Percentiles rank a stretch among this genome's conserved stretches.
phyloP scores from a whole-genome alignment of 345 rosid species.

The Isatis tinctoria region DNA sequence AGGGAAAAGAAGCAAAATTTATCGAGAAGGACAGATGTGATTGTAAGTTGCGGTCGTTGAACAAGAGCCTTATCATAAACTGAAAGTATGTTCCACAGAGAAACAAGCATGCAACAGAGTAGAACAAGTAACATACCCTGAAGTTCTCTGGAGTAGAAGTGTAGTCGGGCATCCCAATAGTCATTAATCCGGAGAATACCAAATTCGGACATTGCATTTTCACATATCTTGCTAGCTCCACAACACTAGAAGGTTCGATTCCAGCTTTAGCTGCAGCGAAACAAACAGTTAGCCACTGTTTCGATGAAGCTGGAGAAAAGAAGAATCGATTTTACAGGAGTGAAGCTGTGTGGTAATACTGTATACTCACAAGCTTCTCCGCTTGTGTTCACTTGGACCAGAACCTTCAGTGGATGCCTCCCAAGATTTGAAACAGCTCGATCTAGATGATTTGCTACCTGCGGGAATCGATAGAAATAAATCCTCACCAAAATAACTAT shows the following conservation, averaged over 20 bases:
- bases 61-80: background rate
- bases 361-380: slow-evolving; percentile 80
- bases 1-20: background rate
- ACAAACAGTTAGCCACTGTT: slow-evolving; percentile 11
- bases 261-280: slow-evolving; percentile 81
- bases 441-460: slow-evolving; percentile 80
- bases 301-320: background rate
- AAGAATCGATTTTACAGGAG: background rate
- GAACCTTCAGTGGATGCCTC: slow-evolving; percentile 76
- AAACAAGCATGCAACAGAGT: background rate
- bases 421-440: slow-evolving; percentile 66
- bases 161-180: slow-evolving; percentile 89
- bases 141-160: slow-evolving; percentile 89
- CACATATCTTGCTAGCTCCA: slow-evolving; percentile 66
- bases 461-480: background rate
- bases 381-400: slow-evolving; percentile 93
- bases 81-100: background rate
- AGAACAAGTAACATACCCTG: slow-evolving; percentile 41
- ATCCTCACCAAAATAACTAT: background rate
- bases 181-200: slow-evolving; percentile 83
- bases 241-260: slow-evolving; percentile 65
- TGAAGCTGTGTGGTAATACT: background rate
- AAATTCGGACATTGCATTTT: slow-evolving; percentile 64
- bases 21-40: background rate
- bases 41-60: background rate